Percentiles rank a stretch among this genome's conserved stretches.
These are phyloP conservation scores for Eutrema salsugineum DNA, from an alignment of 441 rosid species.

Conservation along the genomic window DNA sequence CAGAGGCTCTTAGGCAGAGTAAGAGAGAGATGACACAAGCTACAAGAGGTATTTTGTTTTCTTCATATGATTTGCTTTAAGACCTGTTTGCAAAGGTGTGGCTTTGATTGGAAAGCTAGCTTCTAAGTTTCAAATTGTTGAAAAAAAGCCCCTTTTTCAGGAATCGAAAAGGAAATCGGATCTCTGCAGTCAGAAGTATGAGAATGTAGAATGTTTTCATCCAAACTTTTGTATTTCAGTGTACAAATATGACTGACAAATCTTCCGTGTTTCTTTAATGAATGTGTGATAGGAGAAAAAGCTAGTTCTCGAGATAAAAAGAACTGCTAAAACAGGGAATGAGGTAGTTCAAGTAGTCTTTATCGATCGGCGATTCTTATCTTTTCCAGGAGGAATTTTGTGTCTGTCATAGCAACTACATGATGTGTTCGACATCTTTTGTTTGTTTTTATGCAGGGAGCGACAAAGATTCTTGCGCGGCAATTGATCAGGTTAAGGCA, in stretches of 20 bases:
- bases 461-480: conserved; percentile 79
- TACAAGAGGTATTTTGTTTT: conserved; percentile 62
- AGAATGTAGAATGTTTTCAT: neutral
- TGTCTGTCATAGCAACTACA: neutral
- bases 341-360: conserved; percentile 51
- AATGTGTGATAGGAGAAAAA: conserved; percentile 74
- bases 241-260: neutral
- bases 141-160: conserved; percentile 31
- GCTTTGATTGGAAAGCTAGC: neutral
- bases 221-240: neutral
- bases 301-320: conserved; percentile 91
- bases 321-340: conserved; percentile 88
- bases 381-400: neutral
- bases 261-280: neutral
- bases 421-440: neutral
- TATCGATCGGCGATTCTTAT: neutral
- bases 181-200: conserved; percentile 80
- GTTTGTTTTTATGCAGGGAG: conserved; percentile 46
- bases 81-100: too few species aligned
- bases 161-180: conserved; percentile 87
- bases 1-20: conserved; percentile 91
- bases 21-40: conserved; percentile 90
- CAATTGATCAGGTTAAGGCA: conserved; percentile 85
- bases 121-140: neutral
- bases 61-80: neutral